These are phyloP conservation scores for Aspergillus glaucus DNA, from an alignment of 2,329 filamentous ascomycete genomes.

Conservation along the genomic window DNA sequence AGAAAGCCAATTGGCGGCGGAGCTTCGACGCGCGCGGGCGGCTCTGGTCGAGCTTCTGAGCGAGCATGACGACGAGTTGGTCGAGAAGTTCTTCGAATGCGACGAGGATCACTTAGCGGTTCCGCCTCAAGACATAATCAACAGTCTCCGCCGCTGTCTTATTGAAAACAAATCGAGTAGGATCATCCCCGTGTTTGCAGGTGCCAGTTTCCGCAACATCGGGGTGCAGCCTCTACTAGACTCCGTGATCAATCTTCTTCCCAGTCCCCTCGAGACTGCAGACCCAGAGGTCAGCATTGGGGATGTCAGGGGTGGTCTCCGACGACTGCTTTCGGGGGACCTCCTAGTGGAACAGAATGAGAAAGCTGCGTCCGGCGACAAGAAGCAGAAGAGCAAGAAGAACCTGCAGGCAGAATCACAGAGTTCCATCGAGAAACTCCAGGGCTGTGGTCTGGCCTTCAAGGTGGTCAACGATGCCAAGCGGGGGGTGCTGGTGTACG, in stretches of 20 bases:
- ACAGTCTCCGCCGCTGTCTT: constrained; percentile 68
- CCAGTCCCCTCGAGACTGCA: constrained; percentile 72
- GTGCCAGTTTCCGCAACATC: constrained; percentile 88
- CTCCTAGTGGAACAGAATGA: constrained; percentile 32
- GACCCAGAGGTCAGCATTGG: constrained; percentile 71
- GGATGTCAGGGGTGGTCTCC: constrained; percentile 48
- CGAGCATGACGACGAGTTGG: constrained; percentile 79
- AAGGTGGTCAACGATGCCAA: constrained; percentile 88
- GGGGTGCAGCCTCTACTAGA: constrained; percentile 89
- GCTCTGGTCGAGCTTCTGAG: constrained; percentile 77
- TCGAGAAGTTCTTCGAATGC: constrained; percentile 74
- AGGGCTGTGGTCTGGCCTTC: constrained; percentile 68
- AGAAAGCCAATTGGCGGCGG: constrained; percentile 50
- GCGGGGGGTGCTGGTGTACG: constrained; percentile 82
- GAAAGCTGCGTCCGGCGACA: constrained; percentile 28
- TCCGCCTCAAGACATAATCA: constrained; percentile 58
- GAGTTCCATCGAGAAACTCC: constrained; percentile 53
- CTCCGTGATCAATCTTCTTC: constrained; percentile 79
- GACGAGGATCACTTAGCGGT: constrained; percentile 68
- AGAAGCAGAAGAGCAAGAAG: constrained; percentile 38
- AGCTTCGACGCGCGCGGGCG: constrained; percentile 68
- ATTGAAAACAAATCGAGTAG: constrained; percentile 54
- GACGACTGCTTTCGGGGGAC: constrained; percentile 43
- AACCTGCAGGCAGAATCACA: constrained; percentile 40
- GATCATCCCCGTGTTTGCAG: constrained; percentile 82